Conservation (phyloP, 495 filamentous ascomycete species). For the Pseudomonodictys pantanalensis region DNA sequence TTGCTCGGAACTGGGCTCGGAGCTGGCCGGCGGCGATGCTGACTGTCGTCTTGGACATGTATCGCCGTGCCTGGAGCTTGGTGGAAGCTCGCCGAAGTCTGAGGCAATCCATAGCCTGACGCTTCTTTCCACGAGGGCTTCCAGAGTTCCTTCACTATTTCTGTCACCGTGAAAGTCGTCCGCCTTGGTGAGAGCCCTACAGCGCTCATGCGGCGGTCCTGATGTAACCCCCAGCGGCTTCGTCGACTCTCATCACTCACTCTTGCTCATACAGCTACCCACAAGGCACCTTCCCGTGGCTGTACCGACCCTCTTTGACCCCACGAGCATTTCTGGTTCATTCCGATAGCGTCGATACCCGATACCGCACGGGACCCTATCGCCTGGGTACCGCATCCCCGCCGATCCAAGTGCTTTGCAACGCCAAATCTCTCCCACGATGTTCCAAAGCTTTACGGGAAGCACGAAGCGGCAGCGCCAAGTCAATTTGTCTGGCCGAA, state of each 20-base stretch:
- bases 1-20: not conserved
- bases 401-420: not conserved
- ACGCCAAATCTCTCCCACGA: slow-evolving; percentile 38
- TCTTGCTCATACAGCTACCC: no score
- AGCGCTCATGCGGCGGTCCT: not conserved
- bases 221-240: not conserved
- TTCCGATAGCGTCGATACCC: not conserved
- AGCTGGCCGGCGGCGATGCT: not conserved
- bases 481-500: slow-evolving; percentile 89
- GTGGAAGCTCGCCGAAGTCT: not conserved
- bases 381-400: not conserved
- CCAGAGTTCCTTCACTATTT: no score
- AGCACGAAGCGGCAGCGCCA: slow-evolving; percentile 79
- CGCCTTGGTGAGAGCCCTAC: not conserved
- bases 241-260: not conserved
- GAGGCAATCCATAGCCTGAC: no score
- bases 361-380: no score
- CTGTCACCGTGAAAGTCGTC: no score
- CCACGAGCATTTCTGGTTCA: no score
- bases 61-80: not conserved
- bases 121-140: no score
- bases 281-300: no score
- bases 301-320: no score
- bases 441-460: slow-evolving; percentile 91
- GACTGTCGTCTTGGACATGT: not conserved